These are phyloP conservation scores for Amphicarpaea edgeworthii DNA, from an alignment of 306 rosid species.

Conservation along the genomic window DNA sequence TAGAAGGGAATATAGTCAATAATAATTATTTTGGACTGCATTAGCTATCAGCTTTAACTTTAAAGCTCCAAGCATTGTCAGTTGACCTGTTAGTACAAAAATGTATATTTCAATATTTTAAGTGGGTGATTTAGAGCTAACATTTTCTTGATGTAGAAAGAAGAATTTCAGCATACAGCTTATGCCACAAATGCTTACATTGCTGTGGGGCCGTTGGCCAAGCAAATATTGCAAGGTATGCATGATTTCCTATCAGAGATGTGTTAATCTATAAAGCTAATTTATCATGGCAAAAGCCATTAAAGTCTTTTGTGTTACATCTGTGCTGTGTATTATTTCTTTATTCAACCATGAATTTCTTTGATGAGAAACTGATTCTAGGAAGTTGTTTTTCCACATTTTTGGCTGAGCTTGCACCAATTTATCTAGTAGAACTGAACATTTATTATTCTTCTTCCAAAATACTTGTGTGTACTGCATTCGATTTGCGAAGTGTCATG, in stretches of 20 bases:
- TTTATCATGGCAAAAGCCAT: slow-evolving; percentile 17
- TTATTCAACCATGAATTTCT: slow-evolving; percentile 28
- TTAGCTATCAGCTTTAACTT: slow-evolving; percentile 11
- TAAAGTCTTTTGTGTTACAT: neutral
- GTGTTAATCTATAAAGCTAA: slow-evolving; percentile 23
- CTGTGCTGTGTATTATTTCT: neutral
- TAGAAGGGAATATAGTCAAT: slow-evolving; percentile 6
- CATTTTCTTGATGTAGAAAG: slow-evolving; percentile 72
- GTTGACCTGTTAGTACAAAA: slow-evolving; percentile 36
- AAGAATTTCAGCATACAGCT: slow-evolving; percentile 96
- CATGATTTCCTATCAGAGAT: slow-evolving; percentile 28
- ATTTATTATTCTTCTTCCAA: slow-evolving; percentile 5
- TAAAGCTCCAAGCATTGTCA: neutral
- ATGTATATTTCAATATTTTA: slow-evolving; percentile 16
- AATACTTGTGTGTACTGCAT: slow-evolving; percentile 33
- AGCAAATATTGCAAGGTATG: slow-evolving; percentile 80
- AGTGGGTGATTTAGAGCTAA: slow-evolving; percentile 36
- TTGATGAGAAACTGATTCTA: slow-evolving; percentile 25
- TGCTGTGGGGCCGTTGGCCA: slow-evolving; percentile 71
- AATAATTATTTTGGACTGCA: slow-evolving; percentile 9
- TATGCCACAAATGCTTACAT: slow-evolving; percentile 90
- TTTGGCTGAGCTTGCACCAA: neutral
- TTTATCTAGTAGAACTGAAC: slow-evolving; percentile 24
- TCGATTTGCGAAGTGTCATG: neutral
- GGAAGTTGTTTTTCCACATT: slow-evolving; percentile 25